A percentile compares a stretch with the other conserved stretches of the same genome.
phyloP scores from a whole-genome alignment of 768 basidiomycete genomes.

The Trametes cinnabarina region DNA sequence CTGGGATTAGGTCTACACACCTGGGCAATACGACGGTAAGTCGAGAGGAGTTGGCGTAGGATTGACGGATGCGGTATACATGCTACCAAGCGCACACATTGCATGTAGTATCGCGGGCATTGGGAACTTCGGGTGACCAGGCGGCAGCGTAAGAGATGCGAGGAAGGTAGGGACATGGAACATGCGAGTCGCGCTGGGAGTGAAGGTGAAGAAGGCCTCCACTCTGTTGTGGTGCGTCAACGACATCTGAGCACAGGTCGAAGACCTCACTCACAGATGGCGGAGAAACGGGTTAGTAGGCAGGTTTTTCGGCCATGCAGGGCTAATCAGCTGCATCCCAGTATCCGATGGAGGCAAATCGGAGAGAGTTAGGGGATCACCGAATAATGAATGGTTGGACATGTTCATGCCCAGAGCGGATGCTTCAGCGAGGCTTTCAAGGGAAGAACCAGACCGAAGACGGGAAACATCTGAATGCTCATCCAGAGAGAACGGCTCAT shows the following conservation, averaged over 20 bases:
- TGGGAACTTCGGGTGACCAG: conserved; percentile 73
- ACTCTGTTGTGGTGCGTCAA: conserved; percentile 41
- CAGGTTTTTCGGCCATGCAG: conserved; percentile 57
- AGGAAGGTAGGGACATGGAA: conserved; percentile 69
- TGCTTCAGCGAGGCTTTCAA: conserved; percentile 18
- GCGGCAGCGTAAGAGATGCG: conserved; percentile 59
- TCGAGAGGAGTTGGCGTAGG: conserved; percentile 45
- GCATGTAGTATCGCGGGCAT: conserved; percentile 71
- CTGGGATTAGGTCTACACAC: conserved; percentile 12
- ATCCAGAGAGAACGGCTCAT: background rate
- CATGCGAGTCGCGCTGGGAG: conserved; percentile 69
- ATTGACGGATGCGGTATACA: conserved; percentile 68
- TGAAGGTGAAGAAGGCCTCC: conserved; percentile 76
- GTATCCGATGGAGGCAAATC: background rate
- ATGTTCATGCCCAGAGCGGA: background rate
- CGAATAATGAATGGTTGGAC: background rate
- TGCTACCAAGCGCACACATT: conserved; percentile 78
- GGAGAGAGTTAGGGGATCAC: background rate
- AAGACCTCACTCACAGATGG: conserved; percentile 51
- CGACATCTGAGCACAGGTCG: background rate
- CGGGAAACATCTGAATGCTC: background rate
- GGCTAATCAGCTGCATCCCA: conserved; percentile 25
- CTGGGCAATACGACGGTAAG: background rate
- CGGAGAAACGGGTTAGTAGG: conserved; percentile 61
- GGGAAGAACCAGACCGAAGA: background rate